These are phyloP conservation scores for Echium plantagineum DNA, from an alignment of 257 asterid genomes.

Conservation along the genomic window DNA sequence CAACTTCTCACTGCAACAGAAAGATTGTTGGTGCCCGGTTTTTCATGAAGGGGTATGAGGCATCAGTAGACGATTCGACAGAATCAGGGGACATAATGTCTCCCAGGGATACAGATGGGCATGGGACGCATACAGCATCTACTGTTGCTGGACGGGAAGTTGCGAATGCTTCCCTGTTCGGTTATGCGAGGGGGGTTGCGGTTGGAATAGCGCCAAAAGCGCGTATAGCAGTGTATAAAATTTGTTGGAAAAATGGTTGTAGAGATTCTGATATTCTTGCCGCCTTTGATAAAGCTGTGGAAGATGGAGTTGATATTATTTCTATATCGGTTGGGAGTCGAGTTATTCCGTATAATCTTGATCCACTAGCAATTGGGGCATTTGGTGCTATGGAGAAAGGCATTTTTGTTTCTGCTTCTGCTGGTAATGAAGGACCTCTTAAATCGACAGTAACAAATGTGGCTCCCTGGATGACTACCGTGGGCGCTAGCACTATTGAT, in stretches of 20 bases:
- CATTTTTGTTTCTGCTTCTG: constrained; percentile 61
- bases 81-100: constrained; percentile 33
- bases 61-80: constrained; percentile 22
- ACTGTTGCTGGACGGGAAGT: constrained; percentile 81
- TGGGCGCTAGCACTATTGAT: constrained; percentile 86
- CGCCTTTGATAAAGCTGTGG: constrained; percentile 72
- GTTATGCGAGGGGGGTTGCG: constrained; percentile 60
- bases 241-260: constrained; percentile 78
- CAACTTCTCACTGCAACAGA: constrained; percentile 39
- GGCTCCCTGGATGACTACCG: constrained; percentile 83
- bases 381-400: constrained; percentile 73
- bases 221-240: constrained; percentile 55
- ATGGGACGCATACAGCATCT: constrained; percentile 88
- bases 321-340: constrained; percentile 80
- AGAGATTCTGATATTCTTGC: constrained; percentile 78
- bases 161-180: constrained; percentile 51
- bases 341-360: constrained; percentile 39
- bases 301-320: constrained; percentile 68
- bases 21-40: constrained; percentile 69
- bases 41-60: constrained; percentile 46
- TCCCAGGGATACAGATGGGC: constrained; percentile 62
- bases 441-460: constrained; percentile 57
- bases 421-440: constrained; percentile 78
- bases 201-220: constrained; percentile 81
- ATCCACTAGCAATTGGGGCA: constrained; percentile 75